Percentiles rank a stretch among this genome's conserved stretches.
Evolutionary conservation across 106 monocot species (phyloP).

Genomic region (Gastrodia elata): DNA sequence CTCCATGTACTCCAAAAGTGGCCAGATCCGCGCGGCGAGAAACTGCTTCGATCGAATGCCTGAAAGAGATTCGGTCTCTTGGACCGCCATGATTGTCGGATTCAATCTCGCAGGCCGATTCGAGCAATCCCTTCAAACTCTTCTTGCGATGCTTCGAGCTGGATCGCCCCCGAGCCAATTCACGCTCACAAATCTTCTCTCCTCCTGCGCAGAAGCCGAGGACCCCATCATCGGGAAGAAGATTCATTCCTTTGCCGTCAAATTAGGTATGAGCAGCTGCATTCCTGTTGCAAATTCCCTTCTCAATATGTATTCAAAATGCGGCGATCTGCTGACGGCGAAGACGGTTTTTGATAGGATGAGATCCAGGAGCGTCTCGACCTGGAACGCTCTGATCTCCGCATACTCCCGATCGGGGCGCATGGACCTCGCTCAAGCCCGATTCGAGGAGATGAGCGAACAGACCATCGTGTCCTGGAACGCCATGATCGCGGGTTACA

Average conservation of each 20-base stretch:
- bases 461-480: conserved; percentile 72
- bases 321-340: conserved; percentile 32
- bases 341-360: conserved; percentile 63
- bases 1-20: conserved; percentile 57
- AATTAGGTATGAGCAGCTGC: conserved; percentile 56
- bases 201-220: conserved; percentile 40
- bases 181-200: conserved; percentile 68
- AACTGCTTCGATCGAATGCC: conserved; percentile 63
- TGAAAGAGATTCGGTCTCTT: conserved; percentile 68
- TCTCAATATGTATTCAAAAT: conserved; percentile 77
- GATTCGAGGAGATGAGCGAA: conserved; percentile 59
- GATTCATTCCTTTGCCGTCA: conserved; percentile 71
- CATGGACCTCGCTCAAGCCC: conserved; percentile 45
- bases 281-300: conserved; percentile 64
- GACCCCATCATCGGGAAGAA: conserved; percentile 36
- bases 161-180: conserved; percentile 49
- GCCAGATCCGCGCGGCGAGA: conserved; percentile 16
- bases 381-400: conserved; percentile 79
- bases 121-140: conserved; percentile 25
- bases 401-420: conserved; percentile 35
- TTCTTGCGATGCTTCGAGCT: conserved; percentile 41
- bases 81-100: conserved; percentile 73
- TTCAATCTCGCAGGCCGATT: conserved; percentile 42
- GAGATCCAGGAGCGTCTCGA: conserved; percentile 44
- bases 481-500: conserved; percentile 74